Percentiles rank a stretch among this genome's conserved stretches.
Evolutionary conservation across 352 stramenopile species (phyloP).

Genomic region (Phytophthora vignae): DNA sequence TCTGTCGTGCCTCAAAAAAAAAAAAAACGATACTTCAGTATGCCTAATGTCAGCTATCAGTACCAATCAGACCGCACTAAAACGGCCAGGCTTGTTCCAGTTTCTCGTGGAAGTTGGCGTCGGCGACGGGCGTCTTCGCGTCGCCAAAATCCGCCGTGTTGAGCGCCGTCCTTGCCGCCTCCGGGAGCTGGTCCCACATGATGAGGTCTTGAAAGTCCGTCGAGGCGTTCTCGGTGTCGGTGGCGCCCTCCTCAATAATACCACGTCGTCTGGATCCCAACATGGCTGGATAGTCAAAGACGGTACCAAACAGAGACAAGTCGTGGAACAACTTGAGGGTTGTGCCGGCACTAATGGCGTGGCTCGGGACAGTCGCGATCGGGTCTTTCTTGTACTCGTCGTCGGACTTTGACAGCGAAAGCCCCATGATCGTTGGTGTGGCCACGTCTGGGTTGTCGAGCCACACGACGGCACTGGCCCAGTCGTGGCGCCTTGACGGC

Average conservation of each 20-base stretch:
- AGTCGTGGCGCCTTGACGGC: background rate
- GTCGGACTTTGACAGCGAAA: background rate
- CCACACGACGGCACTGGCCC: conserved; percentile 10
- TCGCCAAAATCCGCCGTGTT: background rate
- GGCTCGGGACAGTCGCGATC: background rate
- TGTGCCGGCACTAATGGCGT: background rate
- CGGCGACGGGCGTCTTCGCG: background rate
- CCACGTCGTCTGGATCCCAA: background rate
- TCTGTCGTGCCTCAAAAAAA: no score
- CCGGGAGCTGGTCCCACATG: background rate
- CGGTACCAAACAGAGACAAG: background rate
- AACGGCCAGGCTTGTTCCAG: background rate
- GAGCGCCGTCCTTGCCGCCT: background rate
- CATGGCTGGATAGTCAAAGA: background rate
- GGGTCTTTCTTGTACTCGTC: background rate
- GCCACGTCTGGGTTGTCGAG: conserved; percentile 4
- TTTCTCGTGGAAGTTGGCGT: background rate
- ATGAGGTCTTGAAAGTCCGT: background rate
- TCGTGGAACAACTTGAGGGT: background rate
- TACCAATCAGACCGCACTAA: no score
- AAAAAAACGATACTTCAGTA: no score
- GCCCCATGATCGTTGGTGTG: background rate
- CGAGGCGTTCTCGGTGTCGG: background rate
- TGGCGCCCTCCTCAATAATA: background rate
- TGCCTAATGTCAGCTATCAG: no score